Conservation (phyloP, 2,329 filamentous ascomycete genomes). For the Kalaharituber pfeilii region DNA sequence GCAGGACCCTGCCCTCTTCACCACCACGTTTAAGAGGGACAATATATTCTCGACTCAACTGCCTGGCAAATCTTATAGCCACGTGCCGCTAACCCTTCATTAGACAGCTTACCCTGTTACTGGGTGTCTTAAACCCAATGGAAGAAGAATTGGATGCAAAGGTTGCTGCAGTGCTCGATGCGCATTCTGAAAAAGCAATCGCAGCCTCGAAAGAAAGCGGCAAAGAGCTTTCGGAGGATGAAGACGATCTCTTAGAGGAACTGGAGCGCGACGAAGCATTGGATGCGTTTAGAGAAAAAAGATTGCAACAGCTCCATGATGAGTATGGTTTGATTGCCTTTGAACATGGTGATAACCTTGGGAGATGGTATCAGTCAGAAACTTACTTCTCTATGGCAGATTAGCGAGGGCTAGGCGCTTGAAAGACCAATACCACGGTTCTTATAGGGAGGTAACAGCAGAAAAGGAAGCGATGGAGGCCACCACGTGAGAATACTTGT, state of each 20-base stretch:
- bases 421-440: slow-evolving; percentile 35
- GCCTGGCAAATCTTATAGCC: too few species aligned
- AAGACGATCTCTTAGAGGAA: slow-evolving; percentile 41
- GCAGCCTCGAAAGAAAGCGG: slow-evolving; percentile 1
- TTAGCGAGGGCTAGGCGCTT: slow-evolving; percentile 35
- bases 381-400: slow-evolving; percentile 8
- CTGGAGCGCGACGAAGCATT: slow-evolving; percentile 37
- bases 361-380: neutral
- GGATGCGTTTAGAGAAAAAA: slow-evolving; percentile 39
- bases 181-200: neutral
- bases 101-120: too few species aligned
- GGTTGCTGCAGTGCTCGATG: neutral
- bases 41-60: too few species aligned
- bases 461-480: slow-evolving; percentile 40
- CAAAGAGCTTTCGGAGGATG: slow-evolving; percentile 32
- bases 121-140: too few species aligned
- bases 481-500: slow-evolving; percentile 24
- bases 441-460: slow-evolving; percentile 39
- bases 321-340: slow-evolving; percentile 26
- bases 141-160: neutral
- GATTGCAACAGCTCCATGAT: slow-evolving; percentile 40
- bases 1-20: too few species aligned
- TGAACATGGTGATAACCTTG: neutral
- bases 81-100: too few species aligned
- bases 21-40: too few species aligned